Percentiles rank a stretch among this genome's conserved stretches.
phyloP scores from a whole-genome alignment of 2,329 filamentous ascomycete genomes.

The Rhexocercosporidium sp. region DNA sequence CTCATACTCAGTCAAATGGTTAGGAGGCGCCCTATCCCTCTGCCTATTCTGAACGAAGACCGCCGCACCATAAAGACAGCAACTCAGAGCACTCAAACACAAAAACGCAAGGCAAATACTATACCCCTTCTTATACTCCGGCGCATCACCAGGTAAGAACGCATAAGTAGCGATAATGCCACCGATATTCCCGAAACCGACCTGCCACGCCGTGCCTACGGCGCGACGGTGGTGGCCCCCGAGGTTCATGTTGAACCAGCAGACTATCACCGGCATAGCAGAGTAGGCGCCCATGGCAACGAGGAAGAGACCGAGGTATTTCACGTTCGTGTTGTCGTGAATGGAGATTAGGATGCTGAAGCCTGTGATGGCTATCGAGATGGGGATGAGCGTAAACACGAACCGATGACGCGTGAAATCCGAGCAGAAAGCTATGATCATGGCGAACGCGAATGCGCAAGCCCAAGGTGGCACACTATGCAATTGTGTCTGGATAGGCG shows the following conservation, averaged over 20 bases:
- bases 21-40: constrained; percentile 53
- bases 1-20: constrained; percentile 63
- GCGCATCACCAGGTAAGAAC: constrained; percentile 70
- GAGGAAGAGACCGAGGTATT: constrained; percentile 84
- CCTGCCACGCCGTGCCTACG: constrained; percentile 76
- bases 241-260: constrained; percentile 84
- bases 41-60: constrained; percentile 65
- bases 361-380: constrained; percentile 72
- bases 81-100: constrained; percentile 67
- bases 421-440: constrained; percentile 74
- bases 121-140: constrained; percentile 74
- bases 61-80: constrained; percentile 62
- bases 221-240: constrained; percentile 73
- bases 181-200: constrained; percentile 80
- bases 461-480: constrained; percentile 65
- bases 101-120: constrained; percentile 78
- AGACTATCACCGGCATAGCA: constrained; percentile 87
- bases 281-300: constrained; percentile 80
- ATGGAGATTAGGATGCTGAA: constrained; percentile 77
- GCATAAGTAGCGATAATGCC: constrained; percentile 79
- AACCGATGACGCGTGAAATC: constrained; percentile 78
- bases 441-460: constrained; percentile 78
- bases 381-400: constrained; percentile 71
- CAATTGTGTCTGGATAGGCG: constrained; percentile 55
- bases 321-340: constrained; percentile 67